phyloP scores from a whole-genome alignment of 1,139 yeast species.

The Scheffersomyces insectosa region DNA sequence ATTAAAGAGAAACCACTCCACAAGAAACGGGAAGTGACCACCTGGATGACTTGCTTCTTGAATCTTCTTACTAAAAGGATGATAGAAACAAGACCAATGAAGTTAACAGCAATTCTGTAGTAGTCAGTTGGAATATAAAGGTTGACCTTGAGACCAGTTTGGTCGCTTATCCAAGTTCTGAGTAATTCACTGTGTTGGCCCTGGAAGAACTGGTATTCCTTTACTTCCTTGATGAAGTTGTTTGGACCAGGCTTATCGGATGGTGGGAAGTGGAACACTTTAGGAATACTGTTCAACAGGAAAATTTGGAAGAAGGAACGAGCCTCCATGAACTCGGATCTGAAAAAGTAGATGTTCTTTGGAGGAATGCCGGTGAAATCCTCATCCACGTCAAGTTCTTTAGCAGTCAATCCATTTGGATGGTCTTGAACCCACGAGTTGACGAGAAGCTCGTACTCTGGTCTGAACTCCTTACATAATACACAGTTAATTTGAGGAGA shows the following conservation, averaged over 20 bases:
- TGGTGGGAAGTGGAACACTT: slow-evolving; percentile 66
- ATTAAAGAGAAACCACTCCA: slow-evolving; percentile 71
- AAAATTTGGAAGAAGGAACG: slow-evolving; percentile 55
- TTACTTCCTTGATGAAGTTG: slow-evolving; percentile 36
- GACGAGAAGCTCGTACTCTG: slow-evolving; percentile 58
- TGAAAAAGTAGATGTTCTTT: slow-evolving; percentile 61
- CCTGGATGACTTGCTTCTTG: slow-evolving; percentile 32
- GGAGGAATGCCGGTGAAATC: slow-evolving; percentile 24
- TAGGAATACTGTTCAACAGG: slow-evolving; percentile 76
- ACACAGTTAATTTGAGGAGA: slow-evolving; percentile 74
- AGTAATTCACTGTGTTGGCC: slow-evolving; percentile 53
- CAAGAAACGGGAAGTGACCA: slow-evolving; percentile 33
- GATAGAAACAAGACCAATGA: slow-evolving; percentile 37
- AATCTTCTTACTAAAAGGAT: slow-evolving; percentile 22
- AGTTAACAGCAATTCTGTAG: slow-evolving; percentile 51
- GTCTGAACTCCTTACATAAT: slow-evolving; percentile 70
- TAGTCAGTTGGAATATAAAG: slow-evolving; percentile 58
- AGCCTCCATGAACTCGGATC: slow-evolving; percentile 67
- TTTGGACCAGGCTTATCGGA: slow-evolving; percentile 34
- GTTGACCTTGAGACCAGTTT: slow-evolving; percentile 45
- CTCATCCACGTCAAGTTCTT: slow-evolving; percentile 24
- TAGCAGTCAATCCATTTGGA: slow-evolving; percentile 38
- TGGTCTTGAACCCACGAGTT: slow-evolving; percentile 57
- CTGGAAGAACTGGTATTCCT: slow-evolving; percentile 51
- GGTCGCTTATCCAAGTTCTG: slow-evolving; percentile 34